Base-by-base conservation (phyloP, 148 eudicot species). In the Dianthus caryophyllus region DNA sequence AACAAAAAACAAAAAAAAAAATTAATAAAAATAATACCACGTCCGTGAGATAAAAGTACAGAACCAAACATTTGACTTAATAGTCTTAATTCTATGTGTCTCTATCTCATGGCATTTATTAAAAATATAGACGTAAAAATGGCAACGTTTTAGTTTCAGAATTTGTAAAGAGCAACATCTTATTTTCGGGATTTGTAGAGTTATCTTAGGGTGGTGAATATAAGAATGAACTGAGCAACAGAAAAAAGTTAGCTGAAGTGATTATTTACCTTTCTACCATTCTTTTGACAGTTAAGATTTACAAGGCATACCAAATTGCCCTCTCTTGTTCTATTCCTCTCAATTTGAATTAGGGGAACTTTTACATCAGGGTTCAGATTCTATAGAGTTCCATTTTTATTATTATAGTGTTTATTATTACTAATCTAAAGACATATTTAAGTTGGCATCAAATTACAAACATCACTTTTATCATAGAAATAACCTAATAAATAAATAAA, bases 1-100 rank as follows among this genome's bases (percentile, higher is more conserved):
- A 63, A 61, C n/a, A n/a, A 33, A 33, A 33, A 33, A 33, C 38
- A 7, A 7, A 7, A 33, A 33, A 26, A 0, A 17, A 16, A 39
- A 9, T 21, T 36, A 49, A 60, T 55, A 68, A 44, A 48, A 60
- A 60, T 25, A 68, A 24, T 33, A 11, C 44, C 44, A 49, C 1
- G 21, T 58, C 36, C 11, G 24, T 20, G 18, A 36, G 64, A 20
- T 36, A 15, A 33, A n/a, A 2, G 11, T 7, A 39, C 10, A 60
- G 17, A 33, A 18, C 47, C 17, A 55, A 55, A 27, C 53, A 17
- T 17, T 49, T 18, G 53, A 2, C 53, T 49, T 49, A 49, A 2
- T 33, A 33, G 7, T 33, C 3, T 2, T 33, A 33, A 33, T 33
- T 3, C 38, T 2, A 33, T 7, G 38, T 33, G 38, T 33, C 38